Base-by-base conservation (phyloP, 345 rosid species). In the Gossypium longicalyx region DNA sequence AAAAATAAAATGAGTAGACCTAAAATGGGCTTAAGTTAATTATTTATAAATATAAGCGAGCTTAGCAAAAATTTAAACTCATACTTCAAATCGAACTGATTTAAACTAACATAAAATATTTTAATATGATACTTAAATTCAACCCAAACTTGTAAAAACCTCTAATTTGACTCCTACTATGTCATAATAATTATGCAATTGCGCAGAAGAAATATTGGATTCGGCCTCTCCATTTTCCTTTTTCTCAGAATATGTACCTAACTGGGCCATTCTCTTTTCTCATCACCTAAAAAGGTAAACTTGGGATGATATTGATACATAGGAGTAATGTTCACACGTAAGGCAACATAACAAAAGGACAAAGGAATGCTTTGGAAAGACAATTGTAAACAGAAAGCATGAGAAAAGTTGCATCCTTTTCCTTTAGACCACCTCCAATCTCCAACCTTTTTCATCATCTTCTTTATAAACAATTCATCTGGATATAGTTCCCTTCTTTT, bases 321-420 rank as follows among this genome's bases (percentile, higher is more conserved):
- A 61, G 66, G 66, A 61, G 66, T 61, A 61, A 61, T 29, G 44
- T 61, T 61, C 66, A 29, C 66, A 61, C 66, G 34, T 29, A 27
- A 8, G 19, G 16, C 41, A 34, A 34, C 41, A 34, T 34, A 34
- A 34, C 41, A 6, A 34, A 34, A 5, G 7, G 43, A 60, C 65
- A 27, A 60, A 60, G 20, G 19, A 29, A 61, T 61, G 66, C 66
- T 61, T 61, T 61, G 65, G 19, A 8, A 29, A 29, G 66, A 61
- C 43, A 61, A 61, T 44, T 29, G 66, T 61, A 16, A 15, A 10
- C 3, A 15, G 44, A 61, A 61, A 61, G 66, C 66, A 61, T 61
- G 29, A 19, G 20, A 29, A 29, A 61, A 61, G 66, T 61, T 29
- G 20, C 66, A 61, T 29, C 66, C 19, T 61, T 29, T 27, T 34